Evolutionary conservation across 768 basidiomycete species (phyloP).

Genomic region (Russula dissimulans): DNA sequence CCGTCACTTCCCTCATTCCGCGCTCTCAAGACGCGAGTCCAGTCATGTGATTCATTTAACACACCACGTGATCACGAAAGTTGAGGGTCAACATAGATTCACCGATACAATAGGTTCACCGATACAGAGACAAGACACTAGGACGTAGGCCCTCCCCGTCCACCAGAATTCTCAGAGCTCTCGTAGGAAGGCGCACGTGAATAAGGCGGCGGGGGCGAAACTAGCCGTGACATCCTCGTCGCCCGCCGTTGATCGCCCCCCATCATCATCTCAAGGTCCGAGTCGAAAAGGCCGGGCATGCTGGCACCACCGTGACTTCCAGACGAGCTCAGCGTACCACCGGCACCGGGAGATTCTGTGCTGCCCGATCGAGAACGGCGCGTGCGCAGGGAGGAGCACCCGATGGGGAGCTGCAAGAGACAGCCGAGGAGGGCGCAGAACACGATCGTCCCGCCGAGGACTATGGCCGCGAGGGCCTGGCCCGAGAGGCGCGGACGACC

Average conservation of each 20-base stretch:
- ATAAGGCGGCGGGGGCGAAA: constrained; percentile 13
- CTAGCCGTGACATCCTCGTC: no score
- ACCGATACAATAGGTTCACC: no score
- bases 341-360: not conserved
- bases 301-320: not conserved
- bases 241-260: no score
- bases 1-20: not conserved
- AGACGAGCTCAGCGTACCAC: not conserved
- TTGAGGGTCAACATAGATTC: no score
- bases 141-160: no score
- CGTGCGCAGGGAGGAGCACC: not conserved
- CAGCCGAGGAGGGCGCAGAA: constrained; percentile 6
- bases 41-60: not conserved
- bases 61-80: not conserved
- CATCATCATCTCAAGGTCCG: not conserved
- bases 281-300: not conserved
- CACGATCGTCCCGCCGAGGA: not conserved
- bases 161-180: not conserved
- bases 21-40: not conserved
- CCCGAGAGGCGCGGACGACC: not conserved
- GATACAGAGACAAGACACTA: no score
- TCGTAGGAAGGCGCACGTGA: constrained; percentile 13
- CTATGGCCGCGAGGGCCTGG: not conserved
- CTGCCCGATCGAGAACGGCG: not conserved
- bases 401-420: not conserved